Base-by-base conservation (phyloP, 257 asterid species). In the Nicotiana noctiflora region DNA sequence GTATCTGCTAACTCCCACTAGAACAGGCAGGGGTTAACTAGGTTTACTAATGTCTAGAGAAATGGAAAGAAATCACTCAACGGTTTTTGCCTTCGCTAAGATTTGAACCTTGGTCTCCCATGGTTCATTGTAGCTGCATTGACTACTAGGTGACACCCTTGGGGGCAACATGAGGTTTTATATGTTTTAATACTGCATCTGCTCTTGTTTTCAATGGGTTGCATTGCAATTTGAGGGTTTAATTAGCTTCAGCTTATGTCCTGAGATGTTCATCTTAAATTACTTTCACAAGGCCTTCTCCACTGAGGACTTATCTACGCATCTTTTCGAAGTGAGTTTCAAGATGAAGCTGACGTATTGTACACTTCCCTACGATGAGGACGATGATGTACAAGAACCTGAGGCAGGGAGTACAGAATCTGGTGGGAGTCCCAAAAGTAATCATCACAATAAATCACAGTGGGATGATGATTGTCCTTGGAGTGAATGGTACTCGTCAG, bases 401-500 rank as follows among this genome's bases (percentile, higher is more conserved):
- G 90, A 88, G 82, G 82, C 81, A 81, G 94, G 85, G 65, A 17
- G 77, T 77, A 80, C 75, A 46, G 95, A 83, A 83, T 84, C 92
- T 63, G 84, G 86, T 56, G 90, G 87, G 85, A 87, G 85, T 79
- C 82, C 83, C 72, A 94, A 89, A 84, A 86, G 82, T 83, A 86
- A 88, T 49, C 85, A 77, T 32, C 88, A 77, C 76, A 88, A 67
- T 31, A 91, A 87, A 85, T 80, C 87, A 80, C 98, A 88, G 80
- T 94, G 98, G 98, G 98, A 94, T 85, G 96, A 90, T 79, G 90
- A 85, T 84, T 91, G 90, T 85, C 94, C 97, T 87, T 94, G 98
- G 98, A 92, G 97, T 87, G 94, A 94, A 90, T 94, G 98, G 98
- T 94, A 92, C 84, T 86, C 95, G 51, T 94, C 93, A 32, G 98